These are phyloP conservation scores for Pholiota microspora DNA, from an alignment of 768 basidiomycete species.

Conservation along the genomic window DNA sequence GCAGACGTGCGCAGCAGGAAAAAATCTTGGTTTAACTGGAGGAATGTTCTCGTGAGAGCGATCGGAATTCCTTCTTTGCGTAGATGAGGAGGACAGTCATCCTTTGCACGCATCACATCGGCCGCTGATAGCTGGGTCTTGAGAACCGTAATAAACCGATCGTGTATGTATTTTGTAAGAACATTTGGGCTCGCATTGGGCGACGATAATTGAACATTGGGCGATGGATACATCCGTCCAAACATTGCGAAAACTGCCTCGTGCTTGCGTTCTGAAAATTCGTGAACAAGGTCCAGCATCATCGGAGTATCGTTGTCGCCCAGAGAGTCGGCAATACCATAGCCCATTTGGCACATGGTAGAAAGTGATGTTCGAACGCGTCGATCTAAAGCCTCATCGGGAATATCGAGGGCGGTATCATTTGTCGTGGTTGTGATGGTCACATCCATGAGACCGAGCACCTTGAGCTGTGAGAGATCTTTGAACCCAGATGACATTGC, in stretches of 20 bases:
- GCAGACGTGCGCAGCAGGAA: constrained; percentile 59
- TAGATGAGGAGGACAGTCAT: constrained; percentile 24
- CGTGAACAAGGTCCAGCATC: constrained; percentile 91
- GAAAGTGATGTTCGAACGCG: constrained; percentile 90
- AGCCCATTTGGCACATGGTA: constrained; percentile 88
- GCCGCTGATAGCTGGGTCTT: constrained; percentile 51
- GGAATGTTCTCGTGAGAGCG: constrained; percentile 84
- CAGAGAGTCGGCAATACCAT: constrained; percentile 93
- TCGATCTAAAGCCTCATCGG: constrained; percentile 83
- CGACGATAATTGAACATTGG: constrained; percentile 22
- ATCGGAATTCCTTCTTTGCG: constrained; percentile 53
- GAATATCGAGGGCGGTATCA: constrained; percentile 54
- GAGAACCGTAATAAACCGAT: constrained; percentile 71
- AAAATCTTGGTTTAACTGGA: constrained; percentile 79
- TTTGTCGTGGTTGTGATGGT: constrained; percentile 70
- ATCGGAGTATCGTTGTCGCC: constrained; percentile 76
- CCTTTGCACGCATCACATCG: constrained; percentile 32
- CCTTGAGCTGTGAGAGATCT: constrained; percentile 72
- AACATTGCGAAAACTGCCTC: constrained; percentile 99
- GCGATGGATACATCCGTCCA: constrained; percentile 61
- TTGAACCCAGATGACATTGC: constrained; percentile 78
- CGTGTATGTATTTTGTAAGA: constrained; percentile 81
- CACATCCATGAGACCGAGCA: constrained; percentile 97
- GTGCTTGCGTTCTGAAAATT: constrained; percentile 71
- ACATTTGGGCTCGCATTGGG: constrained; percentile 57